These are phyloP conservation scores for Mycothermus thermophilus DNA, from an alignment of 495 filamentous ascomycete species.

Conservation along the genomic window DNA sequence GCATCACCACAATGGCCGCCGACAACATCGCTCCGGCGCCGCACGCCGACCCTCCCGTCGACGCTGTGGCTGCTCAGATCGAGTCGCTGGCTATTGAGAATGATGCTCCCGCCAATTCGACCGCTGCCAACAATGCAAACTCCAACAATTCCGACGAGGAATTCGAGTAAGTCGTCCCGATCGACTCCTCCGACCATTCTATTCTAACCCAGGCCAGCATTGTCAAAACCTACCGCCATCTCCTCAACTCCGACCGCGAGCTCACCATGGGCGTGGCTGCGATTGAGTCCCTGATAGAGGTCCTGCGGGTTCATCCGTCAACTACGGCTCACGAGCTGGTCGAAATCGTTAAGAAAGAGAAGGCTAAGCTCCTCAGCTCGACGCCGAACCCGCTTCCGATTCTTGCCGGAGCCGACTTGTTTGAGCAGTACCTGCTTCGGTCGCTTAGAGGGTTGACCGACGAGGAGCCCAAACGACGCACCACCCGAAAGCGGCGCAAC, in stretches of 20 bases:
- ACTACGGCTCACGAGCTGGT: slow-evolving; percentile 89
- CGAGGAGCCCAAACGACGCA: too few species aligned
- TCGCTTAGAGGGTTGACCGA: slow-evolving; percentile 35
- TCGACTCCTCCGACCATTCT: background rate
- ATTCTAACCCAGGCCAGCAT: slow-evolving; percentile 29
- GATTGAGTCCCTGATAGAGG: slow-evolving; percentile 81
- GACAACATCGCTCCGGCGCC: too few species aligned
- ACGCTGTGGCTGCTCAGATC: too few species aligned
- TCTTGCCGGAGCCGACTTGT: slow-evolving; percentile 86
- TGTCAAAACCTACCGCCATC: slow-evolving; percentile 37
- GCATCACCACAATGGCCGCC: too few species aligned
- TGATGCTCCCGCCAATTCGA: too few species aligned
- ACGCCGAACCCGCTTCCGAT: slow-evolving; percentile 81
- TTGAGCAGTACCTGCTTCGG: slow-evolving; percentile 77
- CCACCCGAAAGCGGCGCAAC: too few species aligned
- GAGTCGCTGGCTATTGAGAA: too few species aligned
- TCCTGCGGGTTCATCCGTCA: slow-evolving; percentile 59
- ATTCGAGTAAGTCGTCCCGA: slow-evolving; percentile 14
- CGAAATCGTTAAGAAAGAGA: slow-evolving; percentile 59
- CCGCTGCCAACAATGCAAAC: background rate
- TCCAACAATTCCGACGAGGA: slow-evolving; percentile 7
- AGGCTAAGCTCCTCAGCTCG: slow-evolving; percentile 49
- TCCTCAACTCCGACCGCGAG: slow-evolving; percentile 53
- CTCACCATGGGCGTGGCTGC: slow-evolving; percentile 92
- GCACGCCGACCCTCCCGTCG: too few species aligned